phyloP scores from a whole-genome alignment of 208 protist species.

The Trypanosomatidae sp. region DNA sequence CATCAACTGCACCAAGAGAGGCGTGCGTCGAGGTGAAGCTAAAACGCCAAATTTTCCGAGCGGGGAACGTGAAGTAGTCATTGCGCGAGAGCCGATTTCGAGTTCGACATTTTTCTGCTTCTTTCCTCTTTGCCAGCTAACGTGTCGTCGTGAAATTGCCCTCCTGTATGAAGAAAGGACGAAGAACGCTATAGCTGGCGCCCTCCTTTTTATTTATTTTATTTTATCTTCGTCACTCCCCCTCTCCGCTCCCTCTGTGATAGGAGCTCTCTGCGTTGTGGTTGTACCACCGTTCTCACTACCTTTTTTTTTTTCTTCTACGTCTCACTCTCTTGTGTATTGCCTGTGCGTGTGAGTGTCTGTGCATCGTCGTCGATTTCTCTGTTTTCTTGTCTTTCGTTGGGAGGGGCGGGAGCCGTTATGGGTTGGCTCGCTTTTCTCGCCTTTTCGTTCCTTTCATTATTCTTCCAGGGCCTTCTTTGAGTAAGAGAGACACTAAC shows the following conservation, averaged over 20 bases:
- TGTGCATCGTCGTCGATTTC: background rate
- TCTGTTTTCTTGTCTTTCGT: slow-evolving; percentile 1
- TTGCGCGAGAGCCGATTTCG: background rate
- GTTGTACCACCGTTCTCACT: background rate
- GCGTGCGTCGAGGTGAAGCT: background rate
- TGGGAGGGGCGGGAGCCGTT: background rate
- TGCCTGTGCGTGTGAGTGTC: background rate
- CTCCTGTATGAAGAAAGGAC: no score
- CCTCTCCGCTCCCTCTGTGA: background rate
- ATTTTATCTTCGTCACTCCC: background rate
- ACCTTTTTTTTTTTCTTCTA: background rate
- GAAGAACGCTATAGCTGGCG: background rate
- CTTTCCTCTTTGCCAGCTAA: background rate
- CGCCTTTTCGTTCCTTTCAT: background rate
- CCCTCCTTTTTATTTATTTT: background rate
- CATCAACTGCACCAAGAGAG: background rate
- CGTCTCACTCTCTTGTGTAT: background rate
- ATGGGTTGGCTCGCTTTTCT: slow-evolving; percentile 4
- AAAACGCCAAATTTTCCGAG: background rate
- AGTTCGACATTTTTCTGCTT: background rate
- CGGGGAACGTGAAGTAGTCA: background rate
- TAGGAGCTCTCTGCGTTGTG: background rate
- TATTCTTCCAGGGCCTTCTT: background rate
- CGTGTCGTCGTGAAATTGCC: background rate
- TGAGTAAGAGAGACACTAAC: background rate